Evolutionary conservation across 352 stramenopile species (phyloP).

Genomic region (Phytopythium oedochilum): DNA sequence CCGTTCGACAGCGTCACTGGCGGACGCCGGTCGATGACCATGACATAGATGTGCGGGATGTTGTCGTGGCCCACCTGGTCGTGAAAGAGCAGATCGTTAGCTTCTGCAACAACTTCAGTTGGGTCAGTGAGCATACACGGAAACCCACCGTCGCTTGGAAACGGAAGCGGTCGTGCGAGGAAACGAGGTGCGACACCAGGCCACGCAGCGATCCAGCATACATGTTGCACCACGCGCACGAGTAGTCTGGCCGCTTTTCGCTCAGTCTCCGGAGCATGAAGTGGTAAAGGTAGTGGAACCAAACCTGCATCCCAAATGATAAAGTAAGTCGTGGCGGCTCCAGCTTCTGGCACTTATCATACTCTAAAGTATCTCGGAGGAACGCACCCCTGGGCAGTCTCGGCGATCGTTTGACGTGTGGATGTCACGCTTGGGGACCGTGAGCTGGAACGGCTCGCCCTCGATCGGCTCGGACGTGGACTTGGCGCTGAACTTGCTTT

Average conservation of each 20-base stretch:
- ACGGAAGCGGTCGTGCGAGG: constrained; percentile 71
- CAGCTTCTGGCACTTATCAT: no score
- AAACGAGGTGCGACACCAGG: constrained; percentile 71
- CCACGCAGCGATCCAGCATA: constrained; percentile 67
- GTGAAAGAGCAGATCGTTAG: not conserved
- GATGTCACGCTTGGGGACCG: constrained; percentile 34
- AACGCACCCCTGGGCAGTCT: constrained; percentile 23
- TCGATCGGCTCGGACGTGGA: constrained; percentile 7
- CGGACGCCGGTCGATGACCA: constrained; percentile 32
- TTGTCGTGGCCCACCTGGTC: constrained; percentile 66
- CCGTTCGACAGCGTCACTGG: constrained; percentile 5
- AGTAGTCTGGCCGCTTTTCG: constrained; percentile 78
- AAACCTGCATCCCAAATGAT: constrained; percentile 55
- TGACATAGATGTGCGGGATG: constrained; percentile 82
- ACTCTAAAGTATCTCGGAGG: no score
- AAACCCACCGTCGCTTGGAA: constrained; percentile 64
- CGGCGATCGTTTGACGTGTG: constrained; percentile 7
- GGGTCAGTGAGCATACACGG: no score
- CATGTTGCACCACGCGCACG: constrained; percentile 82
- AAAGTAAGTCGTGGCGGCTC: no score
- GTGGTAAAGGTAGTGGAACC: constrained; percentile 85
- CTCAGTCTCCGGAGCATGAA: constrained; percentile 74
- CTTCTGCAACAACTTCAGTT: no score
- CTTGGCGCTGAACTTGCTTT: constrained; percentile 28
- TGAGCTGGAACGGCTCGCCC: constrained; percentile 25